Base-by-base conservation (phyloP, 306 rosid species). In the Vigna radiata region DNA sequence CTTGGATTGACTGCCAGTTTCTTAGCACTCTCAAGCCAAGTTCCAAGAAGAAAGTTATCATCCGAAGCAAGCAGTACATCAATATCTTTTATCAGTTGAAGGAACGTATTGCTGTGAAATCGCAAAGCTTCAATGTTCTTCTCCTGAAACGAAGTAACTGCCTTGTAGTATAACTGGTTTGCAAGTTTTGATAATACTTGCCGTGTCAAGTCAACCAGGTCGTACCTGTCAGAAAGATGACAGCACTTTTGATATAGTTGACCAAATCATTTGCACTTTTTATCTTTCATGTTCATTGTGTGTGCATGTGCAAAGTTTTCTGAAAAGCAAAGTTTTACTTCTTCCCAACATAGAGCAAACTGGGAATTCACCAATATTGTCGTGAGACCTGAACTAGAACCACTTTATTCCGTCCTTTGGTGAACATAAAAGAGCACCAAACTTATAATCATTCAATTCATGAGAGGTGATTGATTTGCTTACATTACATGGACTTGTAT, bases 21-120 rank as follows among this genome's bases (percentile, higher is more conserved):
- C 58, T 90, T 95, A 55, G 98, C 93, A 82, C 91, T 90, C 84
- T 88, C 88, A 37, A 95, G 97, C 97, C 98, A 95, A 25, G 96
- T 95, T 84, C 97, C 98, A 60, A 95, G 85, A 69, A 95, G 88
- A 72, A 90, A 95, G 70, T 90, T 92, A 79, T 88, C 89, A 72
- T 95, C 91, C 8, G 97, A 89, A 75, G 95, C 93, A 70, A 95
- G 98, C 76, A 92, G 79, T 25, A 62, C 53, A 66, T 95, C 95
- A 29, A 90, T 90, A 88, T 95, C 98, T 86, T 84, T 84, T 61
- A 92, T 88, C 76, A 95, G 84, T 73, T 88, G 88, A 68, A 95
- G 80, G 73, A 92, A 95, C 75, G 72, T 90, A 70, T 82, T 67
- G 88, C 93, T 82, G 67, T 87, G 83, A 53, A 68, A 73, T 79